Evolutionary conservation across 1,284 basidiomycete genomes (phyloP).

Genomic region (Bondarzewia mesenterica): DNA sequence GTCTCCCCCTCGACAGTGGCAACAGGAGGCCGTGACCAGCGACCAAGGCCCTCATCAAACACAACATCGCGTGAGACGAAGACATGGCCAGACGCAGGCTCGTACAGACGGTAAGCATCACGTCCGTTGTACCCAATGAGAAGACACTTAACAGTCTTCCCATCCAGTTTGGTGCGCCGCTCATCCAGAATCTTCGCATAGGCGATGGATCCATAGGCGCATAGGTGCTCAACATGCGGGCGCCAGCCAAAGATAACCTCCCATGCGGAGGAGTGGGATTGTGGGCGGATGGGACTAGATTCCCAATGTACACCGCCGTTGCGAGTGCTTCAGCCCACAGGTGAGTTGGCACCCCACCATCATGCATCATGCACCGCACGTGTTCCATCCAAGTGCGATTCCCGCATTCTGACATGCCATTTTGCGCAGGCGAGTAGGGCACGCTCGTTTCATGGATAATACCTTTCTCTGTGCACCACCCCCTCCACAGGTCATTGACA

Average conservation of each 20-base stretch:
- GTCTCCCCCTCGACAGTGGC: not conserved
- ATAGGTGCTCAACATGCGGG: slow-evolving; percentile 17
- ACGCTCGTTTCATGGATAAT: slow-evolving; percentile 17
- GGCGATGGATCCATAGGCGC: slow-evolving; percentile 17
- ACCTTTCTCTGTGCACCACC: slow-evolving; percentile 12
- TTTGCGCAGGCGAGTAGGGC: slow-evolving; percentile 16
- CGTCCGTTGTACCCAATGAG: slow-evolving; percentile 18
- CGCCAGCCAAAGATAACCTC: slow-evolving; percentile 15
- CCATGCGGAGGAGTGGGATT: slow-evolving; percentile 13
- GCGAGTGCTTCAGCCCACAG: no score
- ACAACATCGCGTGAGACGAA: slow-evolving; percentile 17
- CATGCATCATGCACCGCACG: slow-evolving; percentile 12
- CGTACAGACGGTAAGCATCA: slow-evolving; percentile 15
- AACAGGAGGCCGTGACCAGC: not conserved
- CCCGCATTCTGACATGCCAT: slow-evolving; percentile 12
- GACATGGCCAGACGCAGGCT: slow-evolving; percentile 10
- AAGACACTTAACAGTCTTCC: slow-evolving; percentile 13
- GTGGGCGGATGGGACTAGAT: slow-evolving; percentile 13
- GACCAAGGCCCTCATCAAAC: slow-evolving; percentile 9
- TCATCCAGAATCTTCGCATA: slow-evolving; percentile 14
- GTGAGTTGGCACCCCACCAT: slow-evolving; percentile 10
- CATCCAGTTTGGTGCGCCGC: slow-evolving; percentile 9
- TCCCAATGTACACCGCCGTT: slow-evolving; percentile 14
- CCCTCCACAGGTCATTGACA: slow-evolving; percentile 1
- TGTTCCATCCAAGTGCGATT: not conserved